These are phyloP conservation scores for Emergomyces orientalis DNA, from an alignment of 2,329 filamentous ascomycete species.

Conservation along the genomic window DNA sequence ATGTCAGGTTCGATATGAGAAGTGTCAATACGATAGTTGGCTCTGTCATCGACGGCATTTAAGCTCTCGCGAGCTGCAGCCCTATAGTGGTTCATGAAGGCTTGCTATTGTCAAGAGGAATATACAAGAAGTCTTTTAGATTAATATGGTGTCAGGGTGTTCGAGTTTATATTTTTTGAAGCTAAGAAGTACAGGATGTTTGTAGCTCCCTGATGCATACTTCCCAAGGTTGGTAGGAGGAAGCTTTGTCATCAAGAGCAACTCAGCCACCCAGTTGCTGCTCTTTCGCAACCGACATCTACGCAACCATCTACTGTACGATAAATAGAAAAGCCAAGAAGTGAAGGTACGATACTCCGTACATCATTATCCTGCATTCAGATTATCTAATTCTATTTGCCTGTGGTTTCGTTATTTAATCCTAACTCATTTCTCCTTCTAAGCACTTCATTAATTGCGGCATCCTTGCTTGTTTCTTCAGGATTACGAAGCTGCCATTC, in stretches of 20 bases:
- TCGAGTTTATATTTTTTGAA: not conserved
- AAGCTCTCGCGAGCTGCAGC: slow-evolving; percentile 8
- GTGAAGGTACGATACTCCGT: not conserved
- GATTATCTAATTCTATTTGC: not conserved
- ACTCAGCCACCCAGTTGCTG: no score
- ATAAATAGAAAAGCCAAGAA: not conserved
- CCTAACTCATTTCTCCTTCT: slow-evolving; percentile 45
- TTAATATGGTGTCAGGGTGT: not conserved
- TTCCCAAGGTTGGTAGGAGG: not conserved
- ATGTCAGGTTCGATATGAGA: slow-evolving; percentile 1
- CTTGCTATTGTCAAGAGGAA: not conserved
- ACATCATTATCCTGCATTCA: not conserved
- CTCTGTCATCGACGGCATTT: not conserved
- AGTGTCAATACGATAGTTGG: not conserved
- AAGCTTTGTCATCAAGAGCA: slow-evolving; percentile 1
- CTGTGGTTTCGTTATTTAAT: not conserved
- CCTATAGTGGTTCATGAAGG: slow-evolving; percentile 13
- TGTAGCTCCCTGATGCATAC: not conserved
- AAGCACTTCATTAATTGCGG: slow-evolving; percentile 52
- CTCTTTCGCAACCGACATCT: no score
- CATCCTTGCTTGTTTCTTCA: slow-evolving; percentile 48
- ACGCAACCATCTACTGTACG: not conserved
- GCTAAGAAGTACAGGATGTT: not conserved
- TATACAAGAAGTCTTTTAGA: not conserved
- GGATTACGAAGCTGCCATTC: slow-evolving; percentile 85